Percentiles rank a stretch among this genome's conserved stretches.
phyloP scores from a whole-genome alignment of 768 basidiomycete species.

The Hypholoma fasciculare region DNA sequence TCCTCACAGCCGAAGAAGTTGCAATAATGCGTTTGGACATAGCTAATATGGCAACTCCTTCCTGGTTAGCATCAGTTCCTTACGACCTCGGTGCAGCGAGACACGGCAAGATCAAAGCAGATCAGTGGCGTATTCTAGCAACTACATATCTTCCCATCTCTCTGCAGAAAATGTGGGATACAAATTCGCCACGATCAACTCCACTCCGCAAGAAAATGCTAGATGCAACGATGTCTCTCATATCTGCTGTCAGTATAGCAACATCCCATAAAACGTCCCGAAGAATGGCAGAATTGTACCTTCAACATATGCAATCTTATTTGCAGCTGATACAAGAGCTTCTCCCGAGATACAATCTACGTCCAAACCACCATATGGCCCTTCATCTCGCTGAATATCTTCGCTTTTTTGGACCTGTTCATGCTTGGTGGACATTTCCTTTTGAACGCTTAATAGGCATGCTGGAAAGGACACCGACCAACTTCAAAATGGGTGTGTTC shows the following conservation, averaged over 20 bases:
- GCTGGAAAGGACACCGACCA: constrained; percentile 16
- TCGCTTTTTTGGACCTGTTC: constrained; percentile 31
- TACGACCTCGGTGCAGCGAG: constrained; percentile 16
- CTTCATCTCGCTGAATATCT: constrained; percentile 37
- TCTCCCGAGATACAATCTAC: constrained; percentile 26
- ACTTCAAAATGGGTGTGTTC: constrained; percentile 17
- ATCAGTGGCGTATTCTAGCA: constrained; percentile 36
- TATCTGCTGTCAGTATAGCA: constrained; percentile 18
- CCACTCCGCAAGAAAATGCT: constrained; percentile 6
- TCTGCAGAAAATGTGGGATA: constrained; percentile 33
- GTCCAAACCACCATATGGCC: constrained; percentile 38
- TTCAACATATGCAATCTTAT: constrained; percentile 24
- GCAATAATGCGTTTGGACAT: constrained; percentile 23
- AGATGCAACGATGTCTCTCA: constrained; percentile 20
- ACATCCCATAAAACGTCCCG: constrained; percentile 18
- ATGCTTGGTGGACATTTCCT: constrained; percentile 34
- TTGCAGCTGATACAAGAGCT: constrained; percentile 26
- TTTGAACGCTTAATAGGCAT: constrained; percentile 34
- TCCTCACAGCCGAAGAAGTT: constrained; percentile 12
- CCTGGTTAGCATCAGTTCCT: constrained; percentile 24
- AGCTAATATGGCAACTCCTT: constrained; percentile 19
- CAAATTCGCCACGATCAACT: constrained; percentile 11
- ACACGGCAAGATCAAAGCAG: constrained; percentile 30
- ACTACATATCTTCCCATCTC: constrained; percentile 31
- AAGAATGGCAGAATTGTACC: constrained; percentile 7